A percentile compares a stretch with the other conserved stretches of the same genome.
These are phyloP conservation scores for Thecaphora thlaspeos DNA, from an alignment of 1,284 basidiomycete genomes.

Conservation along the genomic window DNA sequence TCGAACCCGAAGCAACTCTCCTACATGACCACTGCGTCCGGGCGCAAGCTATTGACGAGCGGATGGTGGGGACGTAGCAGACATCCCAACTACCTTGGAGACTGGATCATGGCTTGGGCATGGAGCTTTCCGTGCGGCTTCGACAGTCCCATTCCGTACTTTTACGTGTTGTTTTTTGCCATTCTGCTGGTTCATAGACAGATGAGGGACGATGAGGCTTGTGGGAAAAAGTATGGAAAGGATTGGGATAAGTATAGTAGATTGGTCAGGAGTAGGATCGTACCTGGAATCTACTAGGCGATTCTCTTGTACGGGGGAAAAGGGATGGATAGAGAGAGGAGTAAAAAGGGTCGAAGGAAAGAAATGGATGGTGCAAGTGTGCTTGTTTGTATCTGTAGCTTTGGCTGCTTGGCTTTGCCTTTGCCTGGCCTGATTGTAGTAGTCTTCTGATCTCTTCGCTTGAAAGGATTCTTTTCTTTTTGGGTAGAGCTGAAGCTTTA, in stretches of 20 bases:
- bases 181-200: constrained; percentile 89
- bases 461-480: too few species aligned
- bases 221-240: constrained; percentile 70
- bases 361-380: too few species aligned
- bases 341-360: neutral
- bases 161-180: constrained; percentile 83
- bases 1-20: constrained; percentile 87
- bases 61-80: constrained; percentile 97
- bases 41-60: constrained; percentile 85
- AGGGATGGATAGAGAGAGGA: neutral
- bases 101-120: constrained; percentile 81
- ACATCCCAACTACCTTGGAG: constrained; percentile 75
- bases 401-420: too few species aligned
- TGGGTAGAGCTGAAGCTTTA: too few species aligned
- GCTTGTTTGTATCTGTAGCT: too few species aligned
- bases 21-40: constrained; percentile 79
- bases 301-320: too few species aligned
- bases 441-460: too few species aligned
- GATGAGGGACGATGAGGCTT: constrained; percentile 85
- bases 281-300: constrained; percentile 32
- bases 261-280: constrained; percentile 29
- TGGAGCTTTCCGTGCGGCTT: constrained; percentile 96
- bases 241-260: constrained; percentile 64
- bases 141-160: constrained; percentile 89
- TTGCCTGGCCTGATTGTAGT: too few species aligned